A percentile compares a stretch with the other conserved stretches of the same genome.
These are phyloP conservation scores for Pichia sporocuriosa DNA, from an alignment of 805 yeast species.

Conservation along the genomic window DNA sequence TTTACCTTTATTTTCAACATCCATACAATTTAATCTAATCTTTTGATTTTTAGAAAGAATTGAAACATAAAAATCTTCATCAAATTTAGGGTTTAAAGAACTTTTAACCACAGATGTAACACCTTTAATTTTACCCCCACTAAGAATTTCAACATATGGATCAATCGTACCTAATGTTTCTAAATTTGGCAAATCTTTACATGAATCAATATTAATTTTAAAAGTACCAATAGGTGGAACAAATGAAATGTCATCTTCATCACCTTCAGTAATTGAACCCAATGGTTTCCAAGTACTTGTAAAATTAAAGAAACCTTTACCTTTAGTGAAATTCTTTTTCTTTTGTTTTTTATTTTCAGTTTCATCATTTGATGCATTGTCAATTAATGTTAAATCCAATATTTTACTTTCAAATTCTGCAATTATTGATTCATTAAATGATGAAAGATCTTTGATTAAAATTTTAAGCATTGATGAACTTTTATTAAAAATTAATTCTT, in stretches of 20 bases:
- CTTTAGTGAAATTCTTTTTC: constrained; percentile 31
- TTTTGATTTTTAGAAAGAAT: constrained; percentile 54
- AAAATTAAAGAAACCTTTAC: constrained; percentile 50
- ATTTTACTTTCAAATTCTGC: constrained; percentile 46
- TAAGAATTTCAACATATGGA: constrained; percentile 58
- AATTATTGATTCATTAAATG: constrained; percentile 40
- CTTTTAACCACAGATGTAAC: constrained; percentile 49
- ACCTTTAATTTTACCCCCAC: constrained; percentile 52
- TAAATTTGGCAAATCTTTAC: constrained; percentile 45
- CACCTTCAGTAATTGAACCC: constrained; percentile 40
- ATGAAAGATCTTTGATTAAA: constrained; percentile 55
- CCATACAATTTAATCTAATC: constrained; percentile 53
- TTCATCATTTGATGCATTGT: constrained; percentile 23
- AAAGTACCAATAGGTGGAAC: constrained; percentile 63
- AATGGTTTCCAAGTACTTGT: constrained; percentile 68
- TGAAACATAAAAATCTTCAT: constrained; percentile 55
- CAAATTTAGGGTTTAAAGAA: constrained; percentile 50
- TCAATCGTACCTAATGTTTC: constrained; percentile 69
- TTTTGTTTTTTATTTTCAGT: constrained; percentile 43
- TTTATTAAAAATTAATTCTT: constrained; percentile 56
- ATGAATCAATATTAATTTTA: constrained; percentile 51
- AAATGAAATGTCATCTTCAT: constrained; percentile 35
- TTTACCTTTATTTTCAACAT: constrained; percentile 55
- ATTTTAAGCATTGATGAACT: constrained; percentile 47
- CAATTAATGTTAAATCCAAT: constrained; percentile 43